phyloP scores from a whole-genome alignment of 768 basidiomycete genomes.

The Pisolithus microcarpus region DNA sequence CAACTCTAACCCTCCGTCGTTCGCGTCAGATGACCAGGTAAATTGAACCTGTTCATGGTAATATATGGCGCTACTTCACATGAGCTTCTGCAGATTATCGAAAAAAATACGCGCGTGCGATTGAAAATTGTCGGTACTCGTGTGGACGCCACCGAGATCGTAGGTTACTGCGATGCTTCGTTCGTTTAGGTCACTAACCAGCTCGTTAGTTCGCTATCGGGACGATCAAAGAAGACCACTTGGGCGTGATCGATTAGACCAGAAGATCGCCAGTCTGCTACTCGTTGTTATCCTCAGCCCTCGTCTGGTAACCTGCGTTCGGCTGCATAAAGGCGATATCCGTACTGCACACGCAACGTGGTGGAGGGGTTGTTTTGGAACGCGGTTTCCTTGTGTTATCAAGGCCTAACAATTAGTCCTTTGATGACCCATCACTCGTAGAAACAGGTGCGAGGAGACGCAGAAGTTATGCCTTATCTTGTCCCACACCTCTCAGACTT shows the following conservation, averaged over 20 bases:
- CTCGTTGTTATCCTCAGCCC: background rate
- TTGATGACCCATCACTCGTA: no score
- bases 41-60: background rate
- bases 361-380: no score
- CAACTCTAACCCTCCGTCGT: conserved; percentile 94
- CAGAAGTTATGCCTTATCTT: no score
- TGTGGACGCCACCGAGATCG: conserved; percentile 96
- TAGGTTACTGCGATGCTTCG: conserved; percentile 31
- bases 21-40: conserved; percentile 86
- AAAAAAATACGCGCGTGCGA: conserved; percentile 86
- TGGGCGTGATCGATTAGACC: conserved; percentile 78
- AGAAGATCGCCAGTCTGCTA: background rate
- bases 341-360: no score
- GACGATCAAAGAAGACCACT: conserved; percentile 95
- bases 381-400: no score
- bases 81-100: conserved; percentile 58
- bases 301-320: background rate
- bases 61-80: background rate
- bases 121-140: conserved; percentile 98
- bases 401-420: no score
- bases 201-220: conserved; percentile 85
- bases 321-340: no score
- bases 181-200: conserved; percentile 2
- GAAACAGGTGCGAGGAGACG: no score
- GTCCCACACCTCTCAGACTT: no score